Conservation (phyloP, 768 basidiomycete species). For the Russula vinacea region DNA sequence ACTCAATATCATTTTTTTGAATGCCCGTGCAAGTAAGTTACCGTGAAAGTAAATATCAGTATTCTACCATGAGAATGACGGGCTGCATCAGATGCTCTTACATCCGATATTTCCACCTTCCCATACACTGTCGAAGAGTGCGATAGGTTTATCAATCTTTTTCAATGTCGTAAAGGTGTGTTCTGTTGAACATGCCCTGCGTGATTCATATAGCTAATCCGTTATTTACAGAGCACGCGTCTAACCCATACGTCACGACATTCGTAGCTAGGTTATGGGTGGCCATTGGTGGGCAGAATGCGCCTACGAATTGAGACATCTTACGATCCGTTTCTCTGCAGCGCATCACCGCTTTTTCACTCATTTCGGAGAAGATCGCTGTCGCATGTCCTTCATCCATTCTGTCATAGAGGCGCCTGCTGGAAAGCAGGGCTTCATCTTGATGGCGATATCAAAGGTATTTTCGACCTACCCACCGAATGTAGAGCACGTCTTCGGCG, state of each 20-base stretch:
- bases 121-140: conserved; percentile 17
- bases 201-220: background rate
- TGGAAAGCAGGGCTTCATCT: background rate
- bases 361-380: conserved; percentile 15
- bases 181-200: background rate
- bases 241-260: conserved; percentile 5
- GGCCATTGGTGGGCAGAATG: conserved; percentile 8
- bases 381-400: conserved; percentile 5
- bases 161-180: conserved; percentile 9
- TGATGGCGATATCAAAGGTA: conserved; percentile 1
- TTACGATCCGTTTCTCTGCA: background rate
- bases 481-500: background rate
- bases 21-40: background rate
- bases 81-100: conserved; percentile 8
- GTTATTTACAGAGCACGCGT: background rate
- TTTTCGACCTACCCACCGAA: conserved; percentile 14
- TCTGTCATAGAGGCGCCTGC: conserved; percentile 6
- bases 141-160: background rate
- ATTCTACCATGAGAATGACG: too few relatives aligned
- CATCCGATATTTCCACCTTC: conserved; percentile 14
- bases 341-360: conserved; percentile 19
- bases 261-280: conserved; percentile 10
- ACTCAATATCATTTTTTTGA: background rate
- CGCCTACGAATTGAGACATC: background rate
- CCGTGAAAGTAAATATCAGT: too few relatives aligned